phyloP scores from a whole-genome alignment of 2,329 filamentous ascomycete species.

The Pyricularia pennisetigena region DNA sequence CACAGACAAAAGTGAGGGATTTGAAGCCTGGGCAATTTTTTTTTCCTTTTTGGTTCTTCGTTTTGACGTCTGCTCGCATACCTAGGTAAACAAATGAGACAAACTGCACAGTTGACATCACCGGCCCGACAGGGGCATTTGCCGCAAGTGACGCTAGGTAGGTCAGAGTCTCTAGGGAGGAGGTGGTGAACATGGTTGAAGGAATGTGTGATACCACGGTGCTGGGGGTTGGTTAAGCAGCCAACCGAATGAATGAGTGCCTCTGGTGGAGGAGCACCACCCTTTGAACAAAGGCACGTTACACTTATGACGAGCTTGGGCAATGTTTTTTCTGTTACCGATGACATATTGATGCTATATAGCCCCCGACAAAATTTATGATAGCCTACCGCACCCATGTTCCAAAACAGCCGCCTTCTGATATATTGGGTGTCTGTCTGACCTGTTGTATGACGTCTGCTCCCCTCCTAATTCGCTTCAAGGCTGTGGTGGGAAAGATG shows the following conservation, averaged over 20 bases:
- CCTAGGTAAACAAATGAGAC: background rate
- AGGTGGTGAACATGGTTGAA: background rate
- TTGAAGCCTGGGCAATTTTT: background rate
- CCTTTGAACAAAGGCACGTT: background rate
- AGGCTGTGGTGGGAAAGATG: background rate
- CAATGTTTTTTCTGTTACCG: background rate
- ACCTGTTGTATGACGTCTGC: background rate
- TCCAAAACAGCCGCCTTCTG: background rate
- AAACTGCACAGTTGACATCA: background rate
- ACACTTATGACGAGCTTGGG: background rate
- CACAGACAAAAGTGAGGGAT: background rate
- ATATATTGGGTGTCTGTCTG: background rate
- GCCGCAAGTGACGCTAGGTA: background rate
- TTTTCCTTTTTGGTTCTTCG: background rate
- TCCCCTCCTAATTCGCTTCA: background rate
- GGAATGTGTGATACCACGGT: background rate
- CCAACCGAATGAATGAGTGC: background rate
- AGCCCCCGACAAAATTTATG: background rate
- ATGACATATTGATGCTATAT: background rate
- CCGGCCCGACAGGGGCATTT: background rate
- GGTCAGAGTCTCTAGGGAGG: background rate
- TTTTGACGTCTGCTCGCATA: background rate
- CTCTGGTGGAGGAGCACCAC: background rate
- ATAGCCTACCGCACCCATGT: background rate
- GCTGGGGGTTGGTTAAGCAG: background rate